Base-by-base conservation (phyloP, 495 filamentous ascomycete genomes). In the Penicillium argentinense region DNA sequence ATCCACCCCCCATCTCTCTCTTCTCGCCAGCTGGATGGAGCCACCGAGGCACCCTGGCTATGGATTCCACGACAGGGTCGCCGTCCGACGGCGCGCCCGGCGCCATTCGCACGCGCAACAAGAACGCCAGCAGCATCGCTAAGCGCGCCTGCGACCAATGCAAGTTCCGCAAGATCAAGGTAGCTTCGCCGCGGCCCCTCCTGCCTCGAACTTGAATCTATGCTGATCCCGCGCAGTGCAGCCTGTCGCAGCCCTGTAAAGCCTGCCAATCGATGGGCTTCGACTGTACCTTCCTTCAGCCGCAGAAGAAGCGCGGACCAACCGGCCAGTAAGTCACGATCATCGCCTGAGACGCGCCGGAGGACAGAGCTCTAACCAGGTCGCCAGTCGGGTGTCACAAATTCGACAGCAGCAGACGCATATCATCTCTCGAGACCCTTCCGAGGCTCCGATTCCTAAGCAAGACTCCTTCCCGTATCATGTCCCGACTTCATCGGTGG, bases 91-190 rank as follows among this genome's bases (percentile, higher is more conserved):
- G 38, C 39, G 18, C 50, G 14, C 39, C 64, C 30, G 57, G 60
- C 9, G 51, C 62, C 25, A 62, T 68, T 34, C 65, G 65, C 34
- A 51, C 62, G 0, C 62, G 62, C 38, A 62, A 54, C 30, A 69
- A 58, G 36, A 33, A 51, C 9, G 39, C 53, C 16, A 50, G 56
- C 3, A 26, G 59, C 9, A 63, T 68, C 38, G 65, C 65, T 12
- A 68, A 65, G 46, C 45, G 69, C 14, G 67, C 67, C 2, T 73
- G 69, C 42, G 69, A 73, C 45, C 67, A 69, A 50, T 73, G 69
- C 66, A 69, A 67, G 38, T 64, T 73, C 34, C 66, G 69, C 47
- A 72, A 72, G 53, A 72, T 68, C 45, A 72, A 67, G 65, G 69
- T 65, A 60, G 42, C 18, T 38, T 23, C 3, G 24, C 39, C 36